Conservation (phyloP, 139 green algal genomes). For the Auxenochlorella pyrenoidosa region DNA sequence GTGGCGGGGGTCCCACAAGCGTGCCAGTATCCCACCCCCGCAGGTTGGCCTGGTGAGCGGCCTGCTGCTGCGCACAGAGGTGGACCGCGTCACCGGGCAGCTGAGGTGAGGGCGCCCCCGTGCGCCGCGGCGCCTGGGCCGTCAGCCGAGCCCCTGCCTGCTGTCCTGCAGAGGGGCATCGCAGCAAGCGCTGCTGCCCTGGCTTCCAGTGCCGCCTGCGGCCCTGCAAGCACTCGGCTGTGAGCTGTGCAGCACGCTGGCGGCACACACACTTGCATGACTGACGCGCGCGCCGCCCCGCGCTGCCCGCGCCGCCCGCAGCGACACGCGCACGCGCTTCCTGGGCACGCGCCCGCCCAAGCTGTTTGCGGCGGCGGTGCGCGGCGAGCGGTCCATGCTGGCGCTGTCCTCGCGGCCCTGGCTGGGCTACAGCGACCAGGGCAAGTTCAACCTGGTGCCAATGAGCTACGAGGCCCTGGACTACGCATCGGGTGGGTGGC, state of each 20-base stretch:
- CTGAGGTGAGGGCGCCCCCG: conserved; percentile 48
- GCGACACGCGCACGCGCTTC: conserved; percentile 94
- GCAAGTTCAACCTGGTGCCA: conserved; percentile 89
- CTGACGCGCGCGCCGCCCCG: no score
- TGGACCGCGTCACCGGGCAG: conserved; percentile 83
- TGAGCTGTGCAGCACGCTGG: no score
- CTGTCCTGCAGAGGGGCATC: no score
- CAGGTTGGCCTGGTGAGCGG: conserved; percentile 94
- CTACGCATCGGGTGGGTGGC: conserved; percentile 66
- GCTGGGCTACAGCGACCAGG: conserved; percentile 93
- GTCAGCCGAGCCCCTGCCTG: no score
- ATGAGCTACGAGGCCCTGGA: conserved; percentile 93
- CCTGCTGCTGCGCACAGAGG: conserved; percentile 93
- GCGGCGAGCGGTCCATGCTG: conserved; percentile 86
- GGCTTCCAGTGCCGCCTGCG: no score
- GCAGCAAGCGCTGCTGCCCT: not conserved
- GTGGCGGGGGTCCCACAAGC: no score
- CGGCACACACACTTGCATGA: no score
- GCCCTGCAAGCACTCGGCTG: no score
- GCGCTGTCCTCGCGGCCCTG: conserved; percentile 93
- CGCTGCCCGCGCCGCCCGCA: conserved; percentile 40
- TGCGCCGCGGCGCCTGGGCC: no score
- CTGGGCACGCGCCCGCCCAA: conserved; percentile 87
- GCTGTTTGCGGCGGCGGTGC: conserved; percentile 77
- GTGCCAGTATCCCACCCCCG: no score